phyloP scores from a whole-genome alignment of 1,284 basidiomycete genomes.

The Microbotryum lychnidis-dioicae region DNA sequence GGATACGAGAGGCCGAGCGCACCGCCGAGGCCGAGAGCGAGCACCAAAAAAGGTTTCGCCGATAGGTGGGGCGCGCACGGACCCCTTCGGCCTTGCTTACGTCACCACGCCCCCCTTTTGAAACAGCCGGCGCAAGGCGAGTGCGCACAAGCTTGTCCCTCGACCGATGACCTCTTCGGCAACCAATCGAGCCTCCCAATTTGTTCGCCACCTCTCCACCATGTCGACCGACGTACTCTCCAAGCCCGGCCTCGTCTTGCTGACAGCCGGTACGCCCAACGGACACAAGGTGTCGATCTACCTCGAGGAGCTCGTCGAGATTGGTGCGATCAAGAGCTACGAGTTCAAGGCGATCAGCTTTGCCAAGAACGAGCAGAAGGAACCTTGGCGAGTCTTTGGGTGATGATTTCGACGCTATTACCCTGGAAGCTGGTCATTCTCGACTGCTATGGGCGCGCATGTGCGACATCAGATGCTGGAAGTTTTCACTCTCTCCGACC shows the following conservation, averaged over 20 bases:
- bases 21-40: too few relatives aligned
- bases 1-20: too few relatives aligned
- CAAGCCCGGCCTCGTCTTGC: slow-evolving; percentile 18
- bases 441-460: neutral
- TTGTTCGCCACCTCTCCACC: neutral
- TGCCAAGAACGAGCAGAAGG: slow-evolving; percentile 13
- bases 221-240: slow-evolving; percentile 12
- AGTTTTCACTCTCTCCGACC: too few relatives aligned
- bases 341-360: slow-evolving; percentile 10
- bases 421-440: neutral
- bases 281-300: slow-evolving; percentile 13
- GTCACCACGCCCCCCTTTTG: too few relatives aligned
- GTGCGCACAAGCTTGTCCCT: too few relatives aligned
- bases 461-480: too few relatives aligned
- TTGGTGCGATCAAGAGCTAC: slow-evolving; percentile 10
- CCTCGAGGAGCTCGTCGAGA: slow-evolving; percentile 10
- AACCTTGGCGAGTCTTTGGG: slow-evolving; percentile 4
- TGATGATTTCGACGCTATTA: neutral
- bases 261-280: slow-evolving; percentile 12
- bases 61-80: too few relatives aligned
- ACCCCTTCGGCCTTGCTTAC: too few relatives aligned
- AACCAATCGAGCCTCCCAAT: too few relatives aligned
- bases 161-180: too few relatives aligned
- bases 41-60: too few relatives aligned
- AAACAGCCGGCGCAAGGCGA: too few relatives aligned